A percentile compares a stretch with the other conserved stretches of the same genome.
Evolutionary conservation across 148 eudicot genomes (phyloP).

Genomic region (Limonium bicolor): DNA sequence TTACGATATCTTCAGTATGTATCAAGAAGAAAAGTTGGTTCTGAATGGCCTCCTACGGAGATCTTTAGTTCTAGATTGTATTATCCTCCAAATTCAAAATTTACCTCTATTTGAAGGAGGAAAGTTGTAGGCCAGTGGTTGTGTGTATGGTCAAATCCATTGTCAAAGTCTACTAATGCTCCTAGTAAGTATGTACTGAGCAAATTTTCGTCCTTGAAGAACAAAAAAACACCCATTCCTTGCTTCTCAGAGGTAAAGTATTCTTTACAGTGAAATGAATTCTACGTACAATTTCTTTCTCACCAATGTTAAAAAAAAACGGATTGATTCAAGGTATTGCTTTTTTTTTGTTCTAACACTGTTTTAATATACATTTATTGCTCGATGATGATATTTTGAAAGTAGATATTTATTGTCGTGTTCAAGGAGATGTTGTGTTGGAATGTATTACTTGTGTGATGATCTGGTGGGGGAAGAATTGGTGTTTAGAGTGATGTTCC

Average conservation of each 20-base stretch:
- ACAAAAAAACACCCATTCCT: constrained; percentile 29
- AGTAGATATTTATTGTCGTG: constrained; percentile 46
- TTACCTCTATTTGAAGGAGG: constrained; percentile 1
- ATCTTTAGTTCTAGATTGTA: constrained; percentile 1
- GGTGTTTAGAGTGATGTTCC: constrained; percentile 74
- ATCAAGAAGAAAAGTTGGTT: constrained; percentile 2
- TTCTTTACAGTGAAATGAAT: no score
- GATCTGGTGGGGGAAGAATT: constrained; percentile 45
- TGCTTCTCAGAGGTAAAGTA: constrained; percentile 49
- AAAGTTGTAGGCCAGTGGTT: constrained; percentile 1
- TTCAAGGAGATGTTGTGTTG: constrained; percentile 77
- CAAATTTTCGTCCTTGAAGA: constrained; percentile 40
- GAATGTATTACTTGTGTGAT: constrained; percentile 62
- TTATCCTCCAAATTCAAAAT: background rate
- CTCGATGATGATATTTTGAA: no score
- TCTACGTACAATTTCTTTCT: no score
- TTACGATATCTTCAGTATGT: constrained; percentile 5
- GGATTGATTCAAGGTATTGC: no score
- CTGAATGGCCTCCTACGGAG: constrained; percentile 2
- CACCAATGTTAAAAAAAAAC: no score
- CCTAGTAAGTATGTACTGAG: no score
- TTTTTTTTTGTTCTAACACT: no score
- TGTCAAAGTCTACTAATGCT: constrained; percentile 1
- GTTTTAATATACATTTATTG: no score
- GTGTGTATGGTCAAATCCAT: constrained; percentile 4